These are phyloP conservation scores for Endotrypanum monterogeii DNA, from an alignment of 208 protist species.

Conservation along the genomic window DNA sequence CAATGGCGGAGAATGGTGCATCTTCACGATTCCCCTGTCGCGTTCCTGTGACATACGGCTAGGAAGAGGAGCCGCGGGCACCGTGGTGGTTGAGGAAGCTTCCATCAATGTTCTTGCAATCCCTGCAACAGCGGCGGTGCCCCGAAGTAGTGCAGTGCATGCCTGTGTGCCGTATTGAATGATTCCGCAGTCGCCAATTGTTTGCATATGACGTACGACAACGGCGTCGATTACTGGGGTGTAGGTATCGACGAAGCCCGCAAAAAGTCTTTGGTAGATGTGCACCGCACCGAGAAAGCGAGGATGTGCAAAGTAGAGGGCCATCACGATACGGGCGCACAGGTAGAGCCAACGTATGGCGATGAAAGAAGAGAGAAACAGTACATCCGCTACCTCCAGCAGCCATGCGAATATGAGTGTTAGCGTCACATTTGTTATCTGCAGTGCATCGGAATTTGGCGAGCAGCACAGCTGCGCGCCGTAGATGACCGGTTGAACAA, in stretches of 20 bases:
- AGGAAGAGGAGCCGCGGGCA: constrained; percentile 31
- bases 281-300: constrained; percentile 55
- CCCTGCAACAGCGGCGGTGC: constrained; percentile 24
- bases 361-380: constrained; percentile 66
- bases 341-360: constrained; percentile 60
- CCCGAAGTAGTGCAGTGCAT: constrained; percentile 32
- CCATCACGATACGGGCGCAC: constrained; percentile 52
- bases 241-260: constrained; percentile 49
- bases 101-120: constrained; percentile 50
- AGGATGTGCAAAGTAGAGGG: constrained; percentile 67
- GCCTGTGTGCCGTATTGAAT: constrained; percentile 43
- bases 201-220: constrained; percentile 54
- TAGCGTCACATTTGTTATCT: constrained; percentile 72
- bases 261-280: constrained; percentile 58
- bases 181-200: constrained; percentile 48
- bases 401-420: constrained; percentile 74
- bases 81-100: constrained; percentile 30
- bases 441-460: constrained; percentile 35
- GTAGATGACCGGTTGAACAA: constrained; percentile 59
- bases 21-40: background rate
- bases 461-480: constrained; percentile 61
- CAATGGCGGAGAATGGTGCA: too few relatives aligned
- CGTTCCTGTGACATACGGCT: constrained; percentile 47
- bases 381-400: constrained; percentile 51
- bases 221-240: constrained; percentile 50